phyloP scores from a whole-genome alignment of 768 basidiomycete species.

The Podaxis sp. region DNA sequence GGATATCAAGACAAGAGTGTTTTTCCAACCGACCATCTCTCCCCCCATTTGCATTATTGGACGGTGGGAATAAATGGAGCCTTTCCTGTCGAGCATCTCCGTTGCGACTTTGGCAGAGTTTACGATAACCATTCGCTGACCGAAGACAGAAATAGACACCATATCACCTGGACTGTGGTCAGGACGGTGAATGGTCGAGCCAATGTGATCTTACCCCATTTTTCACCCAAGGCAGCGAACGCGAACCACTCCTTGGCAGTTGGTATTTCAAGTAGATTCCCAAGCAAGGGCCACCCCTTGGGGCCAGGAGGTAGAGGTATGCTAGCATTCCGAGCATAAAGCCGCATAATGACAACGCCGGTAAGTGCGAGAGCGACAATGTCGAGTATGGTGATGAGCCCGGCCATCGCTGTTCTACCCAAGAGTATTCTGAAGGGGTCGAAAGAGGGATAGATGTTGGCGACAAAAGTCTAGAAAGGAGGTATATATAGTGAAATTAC shows the following conservation, averaged over 20 bases:
- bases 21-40: constrained; percentile 38
- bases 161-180: constrained; percentile 31
- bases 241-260: constrained; percentile 40
- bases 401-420: constrained; percentile 6
- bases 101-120: constrained; percentile 35
- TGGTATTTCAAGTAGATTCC: constrained; percentile 48
- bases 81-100: constrained; percentile 50
- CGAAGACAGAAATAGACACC: constrained; percentile 37
- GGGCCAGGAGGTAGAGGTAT: constrained; percentile 42
- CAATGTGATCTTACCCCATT: constrained; percentile 31
- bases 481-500: not conserved
- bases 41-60: constrained; percentile 39
- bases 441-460: not conserved
- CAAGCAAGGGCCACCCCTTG: constrained; percentile 36
- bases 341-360: constrained; percentile 16
- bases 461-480: not conserved
- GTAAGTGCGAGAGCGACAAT: constrained; percentile 11
- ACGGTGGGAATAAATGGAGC: constrained; percentile 52
- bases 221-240: constrained; percentile 39
- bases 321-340: constrained; percentile 12
- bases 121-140: constrained; percentile 41
- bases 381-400: constrained; percentile 16
- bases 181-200: not conserved
- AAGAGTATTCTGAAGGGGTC: not conserved
- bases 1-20: constrained; percentile 29